Evolutionary conservation across 2,329 filamentous ascomycete species (phyloP), one percentile per base, ranked within the genome.

Genomic region (Fusarium penzigii): DNA sequence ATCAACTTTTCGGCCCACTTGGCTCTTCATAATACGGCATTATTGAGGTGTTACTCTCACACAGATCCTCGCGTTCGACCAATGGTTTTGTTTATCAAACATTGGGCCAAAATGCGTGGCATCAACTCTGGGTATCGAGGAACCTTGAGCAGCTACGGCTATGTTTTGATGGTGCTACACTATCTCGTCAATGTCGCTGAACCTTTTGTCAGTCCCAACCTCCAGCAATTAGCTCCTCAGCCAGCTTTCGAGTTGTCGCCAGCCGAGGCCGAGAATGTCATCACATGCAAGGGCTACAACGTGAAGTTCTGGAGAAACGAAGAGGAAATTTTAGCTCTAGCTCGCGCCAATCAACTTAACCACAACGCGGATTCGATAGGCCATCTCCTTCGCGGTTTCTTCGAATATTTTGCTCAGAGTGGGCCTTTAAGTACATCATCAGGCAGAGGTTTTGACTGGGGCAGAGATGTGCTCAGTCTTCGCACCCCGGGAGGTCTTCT

Each of bases 1-100:
- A 90, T 97, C 77, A 96, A 96, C 70, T 96, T 96, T 68, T 88
- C 88, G 2, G 92, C 92, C 16, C 85, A 89, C 42, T 81, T 96
- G 3, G 91, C 87, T 2, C 77, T 96, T 3, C 88, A 94, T 59
- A 96, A 96, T 69, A 95, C 92, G 0, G 75, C 84, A 34, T 82
- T 97, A 39, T 80, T 97, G 29, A 85, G 89, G 39, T 93, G 90
- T 69, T 97, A 97, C 72, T 87, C 88, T 2, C 81, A 84, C 49
- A 89, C 88, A 17, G 92, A 97, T 66, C 74, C 82, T 5, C 86
- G 92, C 11, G 90, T 96, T 6, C 82, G 84, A 17, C 84, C 86
- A 2, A 83, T 96, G 74, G 85, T 95, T 1, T 74, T 95, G 9
- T 96, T 96, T 67, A 78, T 97, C 67, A 97, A 97, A 71, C 83